Evolutionary conservation across 192 early-diverging fungal species (phyloP), one percentile per base, ranked within the genome.

Genomic region (Pilaira anomala): DNA sequence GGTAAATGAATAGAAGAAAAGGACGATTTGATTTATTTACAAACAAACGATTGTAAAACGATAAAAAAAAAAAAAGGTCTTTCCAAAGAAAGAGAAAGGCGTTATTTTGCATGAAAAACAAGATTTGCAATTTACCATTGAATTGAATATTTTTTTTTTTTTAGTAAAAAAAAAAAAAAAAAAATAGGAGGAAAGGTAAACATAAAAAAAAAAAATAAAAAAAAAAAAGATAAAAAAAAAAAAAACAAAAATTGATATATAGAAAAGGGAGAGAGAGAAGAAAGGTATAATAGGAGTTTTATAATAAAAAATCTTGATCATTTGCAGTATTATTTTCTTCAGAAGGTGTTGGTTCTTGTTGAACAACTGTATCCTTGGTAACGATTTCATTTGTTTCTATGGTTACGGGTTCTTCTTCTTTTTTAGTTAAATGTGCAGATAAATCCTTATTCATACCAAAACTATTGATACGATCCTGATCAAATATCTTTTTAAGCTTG

Each of bases 401-500:
- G 33, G 33, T 36, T 36, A 36, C 33, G 6, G 33, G 30, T 45
- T 3, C 9, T 7, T 62, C 60, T 29, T 62, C 60, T 33, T 62
- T 75, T 28, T 82, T 82, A 25, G 72, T 71, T 25, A 87, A 57
- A 60, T 88, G 86, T 25, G 51, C 72, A 26, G 75, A 71, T 28
- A 87, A 60, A 60, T 82, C 71, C 49, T 78, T 84, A 63, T 85
- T 87, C 85, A 87, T 87, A 0, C 69, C 68, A 55, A 87, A 87
- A 39, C 80, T 81, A 48, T 78, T 80, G 28, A 87, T 71, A 49
- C 78, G 29, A 44, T 81, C 74, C 53, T 71, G 54, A 22, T 67
- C 66, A 69, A 87, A 85, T 12, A 87, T 54, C 0, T 58, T 48
- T 53, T 70, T 79, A 24, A 87, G 53, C 25, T 77, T 77, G 11